Conservation (phyloP, 2,329 filamentous ascomycete genomes). For the Dactylonectria estremocensis region DNA sequence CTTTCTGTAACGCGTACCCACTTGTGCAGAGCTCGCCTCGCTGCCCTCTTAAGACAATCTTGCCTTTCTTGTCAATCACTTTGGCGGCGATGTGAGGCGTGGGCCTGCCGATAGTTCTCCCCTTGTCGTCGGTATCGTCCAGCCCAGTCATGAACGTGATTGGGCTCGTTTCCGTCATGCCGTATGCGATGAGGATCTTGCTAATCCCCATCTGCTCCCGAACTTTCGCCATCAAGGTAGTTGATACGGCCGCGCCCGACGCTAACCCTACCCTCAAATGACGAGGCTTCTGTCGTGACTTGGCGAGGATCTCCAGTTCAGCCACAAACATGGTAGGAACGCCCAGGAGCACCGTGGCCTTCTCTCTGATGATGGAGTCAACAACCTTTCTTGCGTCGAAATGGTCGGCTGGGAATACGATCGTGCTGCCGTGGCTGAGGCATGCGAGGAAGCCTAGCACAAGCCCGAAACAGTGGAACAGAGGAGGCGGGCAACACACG, state of each 20-base stretch:
- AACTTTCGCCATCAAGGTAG: neutral
- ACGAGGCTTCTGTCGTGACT: conserved; percentile 12
- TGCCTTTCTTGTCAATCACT: conserved; percentile 20
- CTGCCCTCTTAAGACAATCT: conserved; percentile 8
- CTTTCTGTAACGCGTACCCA: conserved; percentile 26
- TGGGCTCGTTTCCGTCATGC: conserved; percentile 33
- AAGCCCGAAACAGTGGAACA: conserved; percentile 80
- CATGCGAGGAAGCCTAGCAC: conserved; percentile 80
- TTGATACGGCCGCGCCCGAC: conserved; percentile 5
- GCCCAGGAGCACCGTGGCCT: conserved; percentile 8
- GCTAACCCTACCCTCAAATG: conserved; percentile 3
- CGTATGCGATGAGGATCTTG: conserved; percentile 19
- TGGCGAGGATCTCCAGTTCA: conserved; percentile 19
- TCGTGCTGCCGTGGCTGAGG: conserved; percentile 72
- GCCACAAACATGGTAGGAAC: conserved; percentile 28
- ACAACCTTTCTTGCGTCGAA: conserved; percentile 14
- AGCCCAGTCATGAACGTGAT: conserved; percentile 27
- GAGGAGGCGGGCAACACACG: conserved; percentile 74
- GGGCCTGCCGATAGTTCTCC: conserved; percentile 23
- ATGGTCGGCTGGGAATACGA: conserved; percentile 59
- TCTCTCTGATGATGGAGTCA: conserved; percentile 4
- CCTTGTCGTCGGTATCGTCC: conserved; percentile 15
- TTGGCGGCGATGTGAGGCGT: conserved; percentile 28
- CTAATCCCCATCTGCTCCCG: conserved; percentile 8
- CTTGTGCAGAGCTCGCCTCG: conserved; percentile 25